A percentile compares a stretch with the other conserved stretches of the same genome.
Conservation (phyloP, 75 land plant species). For the Pinus tabuliformis region DNA sequence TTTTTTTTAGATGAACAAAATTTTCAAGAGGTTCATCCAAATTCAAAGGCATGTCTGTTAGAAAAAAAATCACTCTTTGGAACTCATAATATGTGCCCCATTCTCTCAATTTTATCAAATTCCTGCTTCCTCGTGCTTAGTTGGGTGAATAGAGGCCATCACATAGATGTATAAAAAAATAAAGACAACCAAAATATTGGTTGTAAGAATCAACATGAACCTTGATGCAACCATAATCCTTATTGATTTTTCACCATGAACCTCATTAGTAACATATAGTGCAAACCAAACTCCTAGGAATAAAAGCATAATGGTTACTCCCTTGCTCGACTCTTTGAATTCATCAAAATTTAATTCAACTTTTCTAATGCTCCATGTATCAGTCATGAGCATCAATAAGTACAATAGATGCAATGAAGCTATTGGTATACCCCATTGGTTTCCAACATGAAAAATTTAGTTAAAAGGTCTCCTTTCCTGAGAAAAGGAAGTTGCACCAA, state of each 20-base stretch:
- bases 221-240: conserved; percentile 44
- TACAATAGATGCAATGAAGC: no score
- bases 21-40: conserved; percentile 53
- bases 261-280: conserved; percentile 18
- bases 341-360: no score
- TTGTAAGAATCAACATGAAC: conserved; percentile 31
- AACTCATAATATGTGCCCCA: conserved; percentile 61
- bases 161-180: conserved; percentile 33
- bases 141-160: conserved; percentile 43
- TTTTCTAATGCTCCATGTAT: no score
- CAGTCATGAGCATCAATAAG: no score
- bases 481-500: no score
- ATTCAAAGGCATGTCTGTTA: conserved; percentile 4
- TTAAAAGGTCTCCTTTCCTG: no score
- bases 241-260: conserved; percentile 27
- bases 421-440: no score
- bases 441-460: no score
- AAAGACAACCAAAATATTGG: conserved; percentile 40
- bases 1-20: conserved; percentile 9
- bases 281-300: no score
- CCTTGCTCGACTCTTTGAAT: no score
- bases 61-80: conserved; percentile 51
- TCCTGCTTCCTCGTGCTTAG: conserved; percentile 43
- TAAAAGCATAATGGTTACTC: no score
- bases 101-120: conserved; percentile 21